Base-by-base conservation (phyloP, 2,329 filamentous ascomycete species). In the Diaporthe aspalathi region DNA sequence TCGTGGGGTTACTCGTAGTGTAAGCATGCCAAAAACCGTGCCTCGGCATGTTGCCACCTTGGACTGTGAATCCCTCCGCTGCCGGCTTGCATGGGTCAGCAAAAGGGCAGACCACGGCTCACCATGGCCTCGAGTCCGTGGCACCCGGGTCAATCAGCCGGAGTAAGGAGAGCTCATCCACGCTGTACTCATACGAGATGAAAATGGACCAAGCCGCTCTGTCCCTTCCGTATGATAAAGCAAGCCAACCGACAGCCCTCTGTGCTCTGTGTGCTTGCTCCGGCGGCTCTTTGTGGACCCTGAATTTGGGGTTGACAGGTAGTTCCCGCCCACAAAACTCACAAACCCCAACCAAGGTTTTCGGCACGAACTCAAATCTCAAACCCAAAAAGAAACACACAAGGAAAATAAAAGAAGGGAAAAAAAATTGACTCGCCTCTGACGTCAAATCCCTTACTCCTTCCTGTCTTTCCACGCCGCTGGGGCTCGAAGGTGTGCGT, bases 371-470 rank as follows among this genome's bases (percentile, higher is more conserved):
- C 60, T 49, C 45, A 65, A 38, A 38, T 38, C 12, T 38, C 35
- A 38, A 38, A 38, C 7, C 35, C 35, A 38, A 38, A 38, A 12
- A 11, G 12, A 35, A 5, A 35, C 5, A 9, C 5, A 35, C 32
- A 35, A 35, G 5, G 9, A 35, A 5, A 35, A 35, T 35, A 35
- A 35, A 35, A 35, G 5, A 35, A 5, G 32, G 9, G 5, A 35
- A 35, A 35, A 12, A 38, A 65, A 50, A 38, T 45, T 65, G 60
- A 65, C 60, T 65, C 60, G 45, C 43, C 43, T 17, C 43, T 65
- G 60, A 65, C 60, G 60, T 65, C 60, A 65, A 65, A 50, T 65
- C n/a, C 45, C 60, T 50, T 65, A 24, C 60, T 50, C 43, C 11
- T 20, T n/a, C 20, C 32, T 38, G 35, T 38, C 29, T 11, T 38